A percentile compares a stretch with the other conserved stretches of the same genome.
phyloP scores from a whole-genome alignment of 2,329 filamentous ascomycete genomes.

The Decorospora gaudefroyi region DNA sequence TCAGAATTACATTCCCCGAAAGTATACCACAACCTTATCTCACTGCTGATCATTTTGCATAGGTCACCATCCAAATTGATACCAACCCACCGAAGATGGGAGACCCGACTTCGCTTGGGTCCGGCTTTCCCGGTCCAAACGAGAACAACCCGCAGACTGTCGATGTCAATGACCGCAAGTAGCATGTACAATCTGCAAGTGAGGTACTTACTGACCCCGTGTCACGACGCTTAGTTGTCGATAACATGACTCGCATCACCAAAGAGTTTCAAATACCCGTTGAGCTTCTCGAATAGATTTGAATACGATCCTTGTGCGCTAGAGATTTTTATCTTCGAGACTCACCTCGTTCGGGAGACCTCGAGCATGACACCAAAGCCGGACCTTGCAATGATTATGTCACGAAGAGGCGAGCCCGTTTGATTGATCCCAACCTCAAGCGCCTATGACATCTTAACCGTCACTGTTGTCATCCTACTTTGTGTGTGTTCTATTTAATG shows the following conservation, averaged over 20 bases:
- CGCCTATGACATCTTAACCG: too few species aligned
- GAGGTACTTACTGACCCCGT: neutral
- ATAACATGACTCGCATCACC: conserved; percentile 40
- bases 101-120: conserved; percentile 26
- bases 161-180: conserved; percentile 30
- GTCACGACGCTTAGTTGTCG: conserved; percentile 16
- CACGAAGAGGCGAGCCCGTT: too few species aligned
- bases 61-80: conserved; percentile 58
- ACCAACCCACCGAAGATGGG: conserved; percentile 52
- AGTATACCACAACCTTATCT: neutral
- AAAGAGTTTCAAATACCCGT: conserved; percentile 43
- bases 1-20: conserved; percentile 20
- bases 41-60: neutral
- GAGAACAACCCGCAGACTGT: conserved; percentile 15
- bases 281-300: conserved; percentile 39
- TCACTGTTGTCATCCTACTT: too few species aligned
- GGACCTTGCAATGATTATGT: too few species aligned
- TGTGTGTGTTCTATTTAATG: too few species aligned
- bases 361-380: too few species aligned
- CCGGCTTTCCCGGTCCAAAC: neutral
- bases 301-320: neutral
- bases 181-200: conserved; percentile 2
- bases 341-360: too few species aligned
- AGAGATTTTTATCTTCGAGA: too few species aligned
- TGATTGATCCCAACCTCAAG: too few species aligned